Evolutionary conservation across 805 yeast species (phyloP).

Genomic region (Ogataea siamensis): DNA sequence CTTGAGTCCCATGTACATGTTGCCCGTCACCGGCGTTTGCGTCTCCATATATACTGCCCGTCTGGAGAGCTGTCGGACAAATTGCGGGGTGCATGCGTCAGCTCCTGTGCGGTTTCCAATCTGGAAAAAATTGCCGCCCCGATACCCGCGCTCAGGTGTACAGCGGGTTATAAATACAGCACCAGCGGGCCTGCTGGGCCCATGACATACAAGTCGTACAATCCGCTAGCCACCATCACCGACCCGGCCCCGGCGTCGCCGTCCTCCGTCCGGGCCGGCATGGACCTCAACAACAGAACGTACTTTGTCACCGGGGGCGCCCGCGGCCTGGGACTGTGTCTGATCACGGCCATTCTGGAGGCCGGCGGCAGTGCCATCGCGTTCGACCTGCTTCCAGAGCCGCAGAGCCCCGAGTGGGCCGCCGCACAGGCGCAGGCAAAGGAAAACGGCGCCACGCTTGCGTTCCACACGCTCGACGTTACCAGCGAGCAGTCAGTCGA

Average conservation of each 20-base stretch:
- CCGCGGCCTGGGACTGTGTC: slow-evolving; percentile 17
- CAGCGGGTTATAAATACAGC: slow-evolving; percentile 1
- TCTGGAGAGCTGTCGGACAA: no score
- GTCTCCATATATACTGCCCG: background rate
- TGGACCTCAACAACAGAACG: slow-evolving; percentile 15
- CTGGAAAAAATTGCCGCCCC: background rate
- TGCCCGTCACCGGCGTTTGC: background rate
- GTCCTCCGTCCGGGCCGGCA: slow-evolving; percentile 14
- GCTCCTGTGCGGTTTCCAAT: background rate
- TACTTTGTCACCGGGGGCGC: slow-evolving; percentile 23
- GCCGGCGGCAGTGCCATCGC: slow-evolving; percentile 17
- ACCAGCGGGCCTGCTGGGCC: no score
- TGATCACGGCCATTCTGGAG: slow-evolving; percentile 16
- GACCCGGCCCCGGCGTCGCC: slow-evolving; percentile 20
- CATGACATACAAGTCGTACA: slow-evolving; percentile 13
- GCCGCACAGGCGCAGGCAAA: slow-evolving; percentile 14
- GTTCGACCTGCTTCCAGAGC: slow-evolving; percentile 16
- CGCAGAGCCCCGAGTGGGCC: slow-evolving; percentile 15
- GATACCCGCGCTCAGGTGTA: background rate
- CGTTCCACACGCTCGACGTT: slow-evolving; percentile 15
- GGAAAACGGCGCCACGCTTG: slow-evolving; percentile 12
- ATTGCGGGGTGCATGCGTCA: slow-evolving; percentile 2
- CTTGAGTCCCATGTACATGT: slow-evolving; percentile 16
- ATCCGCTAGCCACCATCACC: slow-evolving; percentile 13
- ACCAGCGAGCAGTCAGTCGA: slow-evolving; percentile 17